Evolutionary conservation across 2,329 filamentous ascomycete genomes (phyloP).

Genomic region (Microdochium nivale): DNA sequence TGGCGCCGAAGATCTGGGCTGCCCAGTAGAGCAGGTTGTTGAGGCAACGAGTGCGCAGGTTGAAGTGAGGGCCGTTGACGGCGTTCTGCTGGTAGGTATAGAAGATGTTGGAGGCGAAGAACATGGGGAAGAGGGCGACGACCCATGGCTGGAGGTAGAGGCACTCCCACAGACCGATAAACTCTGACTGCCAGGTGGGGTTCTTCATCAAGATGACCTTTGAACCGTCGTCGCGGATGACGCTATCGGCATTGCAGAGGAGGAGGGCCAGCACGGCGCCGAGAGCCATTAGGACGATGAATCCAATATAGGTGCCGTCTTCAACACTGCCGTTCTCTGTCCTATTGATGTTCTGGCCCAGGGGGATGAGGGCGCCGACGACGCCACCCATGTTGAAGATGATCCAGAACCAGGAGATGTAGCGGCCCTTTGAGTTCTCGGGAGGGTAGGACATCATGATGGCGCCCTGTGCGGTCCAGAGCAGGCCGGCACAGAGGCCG

Average conservation of each 20-base stretch:
- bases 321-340: slow-evolving; percentile 36
- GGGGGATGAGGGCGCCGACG: slow-evolving; percentile 71
- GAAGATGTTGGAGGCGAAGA: slow-evolving; percentile 73
- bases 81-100: slow-evolving; percentile 71
- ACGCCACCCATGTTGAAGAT: slow-evolving; percentile 92
- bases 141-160: slow-evolving; percentile 58
- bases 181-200: slow-evolving; percentile 64
- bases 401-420: slow-evolving; percentile 88
- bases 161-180: slow-evolving; percentile 58
- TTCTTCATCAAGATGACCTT: slow-evolving; percentile 68
- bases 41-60: slow-evolving; percentile 60
- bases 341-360: slow-evolving; percentile 61
- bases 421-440: slow-evolving; percentile 75
- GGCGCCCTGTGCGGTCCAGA: slow-evolving; percentile 77
- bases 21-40: slow-evolving; percentile 66
- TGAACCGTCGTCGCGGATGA: slow-evolving; percentile 62
- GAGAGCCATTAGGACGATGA: slow-evolving; percentile 61
- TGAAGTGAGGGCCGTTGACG: slow-evolving; percentile 62
- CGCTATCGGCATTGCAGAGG: slow-evolving; percentile 55
- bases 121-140: slow-evolving; percentile 67
- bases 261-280: slow-evolving; percentile 55
- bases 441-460: slow-evolving; percentile 87
- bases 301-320: slow-evolving; percentile 68
- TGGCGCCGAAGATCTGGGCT: slow-evolving; percentile 63
- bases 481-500: slow-evolving; percentile 68